A percentile compares a stretch with the other conserved stretches of the same genome.
Conservation (phyloP, 108 stramenopile genomes). For the Nitzschia palea region DNA sequence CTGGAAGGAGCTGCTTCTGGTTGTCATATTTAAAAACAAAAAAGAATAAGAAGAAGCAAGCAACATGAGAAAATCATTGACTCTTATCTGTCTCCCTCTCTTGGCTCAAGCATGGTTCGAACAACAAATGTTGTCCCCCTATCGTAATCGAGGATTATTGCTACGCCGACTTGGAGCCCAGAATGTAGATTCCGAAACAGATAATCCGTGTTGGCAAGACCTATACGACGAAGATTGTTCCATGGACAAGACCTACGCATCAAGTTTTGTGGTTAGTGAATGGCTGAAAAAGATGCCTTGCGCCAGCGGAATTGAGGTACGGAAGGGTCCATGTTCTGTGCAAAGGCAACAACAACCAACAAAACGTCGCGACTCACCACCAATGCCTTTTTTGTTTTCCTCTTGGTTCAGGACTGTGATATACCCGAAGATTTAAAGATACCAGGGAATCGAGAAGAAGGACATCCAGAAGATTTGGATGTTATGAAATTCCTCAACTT, state of each 20-base stretch:
- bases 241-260: constrained; percentile 46
- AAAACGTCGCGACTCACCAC: background rate
- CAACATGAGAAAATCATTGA: constrained; percentile 4
- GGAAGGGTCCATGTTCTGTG: background rate
- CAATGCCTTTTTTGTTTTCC: background rate
- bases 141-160: too few relatives aligned
- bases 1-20: too few relatives aligned
- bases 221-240: constrained; percentile 63
- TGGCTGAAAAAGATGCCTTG: constrained; percentile 71
- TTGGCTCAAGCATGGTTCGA: constrained; percentile 8
- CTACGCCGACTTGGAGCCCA: background rate
- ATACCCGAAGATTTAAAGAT: constrained; percentile 48
- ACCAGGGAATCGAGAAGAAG: constrained; percentile 41
- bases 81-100: background rate
- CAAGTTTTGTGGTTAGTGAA: constrained; percentile 54
- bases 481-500: constrained; percentile 49
- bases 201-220: constrained; percentile 67
- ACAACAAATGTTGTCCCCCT: background rate
- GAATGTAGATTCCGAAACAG: background rate
- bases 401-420: constrained; percentile 46
- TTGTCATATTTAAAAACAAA: too few relatives aligned
- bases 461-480: constrained; percentile 36
- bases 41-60: too few relatives aligned
- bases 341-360: background rate
- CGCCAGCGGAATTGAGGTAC: constrained; percentile 48